Base-by-base conservation (phyloP, 2,329 filamentous ascomycete genomes). In the Fonsecaea nubica region DNA sequence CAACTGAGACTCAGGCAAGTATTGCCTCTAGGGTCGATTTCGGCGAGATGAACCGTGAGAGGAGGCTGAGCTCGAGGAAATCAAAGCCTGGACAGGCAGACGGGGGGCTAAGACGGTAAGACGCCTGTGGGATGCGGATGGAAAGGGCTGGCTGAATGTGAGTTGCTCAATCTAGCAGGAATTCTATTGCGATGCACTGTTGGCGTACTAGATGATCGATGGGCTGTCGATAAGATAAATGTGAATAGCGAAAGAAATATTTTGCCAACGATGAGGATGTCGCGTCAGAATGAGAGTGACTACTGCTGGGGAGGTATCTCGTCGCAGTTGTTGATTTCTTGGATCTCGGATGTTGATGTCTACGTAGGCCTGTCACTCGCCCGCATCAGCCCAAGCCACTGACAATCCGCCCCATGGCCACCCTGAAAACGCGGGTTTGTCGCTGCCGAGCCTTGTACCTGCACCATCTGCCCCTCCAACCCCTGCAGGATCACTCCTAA, bases 281-380 rank as follows among this genome's bases (percentile, higher is more conserved):
- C 6, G 53, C 21, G 53, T 35, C 30, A 12, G 53, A 48, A 52
- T 59, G 42, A 30, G 18, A 38, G 35, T 50, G 10, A 36, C 10
- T 52, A 21, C 15, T 5, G 7, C 15, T 18, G n/a, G 40, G 40
- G 21, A 13, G 40, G 40, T 45, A 13, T 45, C 35, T 30, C 25
- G 18, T 54, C 42, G 40, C 32, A n/a, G 42, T 52, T 50, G 40
- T 59, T 36, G 57, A 50, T 59, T 45, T 48, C 57, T 53, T 53
- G 50, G 54, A 58, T 55, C 30, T 40, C 32, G 54, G 38, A 10
- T 58, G 57, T 61, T 56, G 48, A 61, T 55, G 62, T 53, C 63
- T 65, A 65, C 63, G 63, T 65, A 60, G 15, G 50, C 63, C 56
- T 32, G 38, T 38, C 58, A 64, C 57, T 38, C 10, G 38, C 58